Percentiles rank a stretch among this genome's conserved stretches.
Evolutionary conservation across 345 rosid species (phyloP).

Genomic region (Ailanthus altissimus): DNA sequence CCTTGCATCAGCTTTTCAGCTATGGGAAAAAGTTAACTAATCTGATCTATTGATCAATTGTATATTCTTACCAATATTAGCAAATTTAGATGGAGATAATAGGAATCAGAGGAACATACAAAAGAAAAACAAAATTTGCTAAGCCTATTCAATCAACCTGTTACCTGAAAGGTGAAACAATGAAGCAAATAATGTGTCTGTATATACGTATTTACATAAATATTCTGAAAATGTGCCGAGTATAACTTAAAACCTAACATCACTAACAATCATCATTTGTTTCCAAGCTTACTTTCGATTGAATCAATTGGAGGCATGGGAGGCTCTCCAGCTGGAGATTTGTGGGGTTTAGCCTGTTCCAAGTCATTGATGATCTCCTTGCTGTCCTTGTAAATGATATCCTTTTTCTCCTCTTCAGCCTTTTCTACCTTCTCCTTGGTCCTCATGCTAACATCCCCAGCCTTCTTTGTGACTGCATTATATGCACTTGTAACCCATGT

Average conservation of each 20-base stretch:
- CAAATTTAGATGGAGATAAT: too few relatives aligned
- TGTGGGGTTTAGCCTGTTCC: constrained; percentile 17
- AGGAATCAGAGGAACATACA: too few relatives aligned
- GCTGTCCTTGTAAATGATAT: constrained; percentile 22
- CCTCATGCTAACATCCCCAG: constrained; percentile 41
- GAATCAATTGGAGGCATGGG: constrained; percentile 30
- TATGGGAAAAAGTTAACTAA: too few relatives aligned
- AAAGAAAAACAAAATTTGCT: too few relatives aligned
- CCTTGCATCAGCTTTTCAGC: too few relatives aligned
- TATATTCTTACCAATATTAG: too few relatives aligned
- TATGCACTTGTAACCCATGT: constrained; percentile 47
- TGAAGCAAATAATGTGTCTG: too few relatives aligned
- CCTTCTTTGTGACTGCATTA: constrained; percentile 40
- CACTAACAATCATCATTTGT: constrained; percentile 18
- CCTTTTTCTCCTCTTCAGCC: constrained; percentile 42
- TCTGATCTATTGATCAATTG: too few relatives aligned
- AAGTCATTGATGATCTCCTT: constrained; percentile 14
- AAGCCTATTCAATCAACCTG: too few relatives aligned
- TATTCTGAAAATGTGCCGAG: not conserved
- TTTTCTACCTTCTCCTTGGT: constrained; percentile 44
- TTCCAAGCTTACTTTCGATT: constrained; percentile 26
- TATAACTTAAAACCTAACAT: too few relatives aligned
- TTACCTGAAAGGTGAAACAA: too few relatives aligned
- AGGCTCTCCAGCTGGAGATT: constrained; percentile 24
- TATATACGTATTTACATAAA: not conserved